Base-by-base conservation (phyloP, 2,329 filamentous ascomycete genomes). In the Trichoderma polysporum region DNA sequence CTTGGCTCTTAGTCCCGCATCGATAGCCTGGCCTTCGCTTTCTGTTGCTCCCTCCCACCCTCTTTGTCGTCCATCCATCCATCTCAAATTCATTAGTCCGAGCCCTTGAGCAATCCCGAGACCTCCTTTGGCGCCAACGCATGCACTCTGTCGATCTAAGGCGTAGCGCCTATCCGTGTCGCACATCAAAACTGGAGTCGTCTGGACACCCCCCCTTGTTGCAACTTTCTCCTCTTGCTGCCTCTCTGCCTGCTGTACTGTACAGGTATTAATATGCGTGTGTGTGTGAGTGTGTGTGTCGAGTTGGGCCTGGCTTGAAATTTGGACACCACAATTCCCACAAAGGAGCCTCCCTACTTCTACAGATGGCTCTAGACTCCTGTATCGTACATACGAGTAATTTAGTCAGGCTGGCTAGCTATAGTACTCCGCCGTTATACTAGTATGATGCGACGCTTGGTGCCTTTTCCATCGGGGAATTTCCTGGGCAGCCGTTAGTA, bases 171-270 rank as follows among this genome's bases (percentile, higher is more conserved):
- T 41, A 62, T 62, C 59, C 59, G 59, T 62, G 59, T 62, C 35
- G 59, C 59, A 53, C 59, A 62, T 62, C 59, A 62, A 62, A 62
- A 62, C 59, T 62, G 59, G 59, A 62, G 59, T 62, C 59, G 59
- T 41, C 47, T 62, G 47, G 47, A 33, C 33, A 39, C 37, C 17
- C 31, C 47, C 49, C 59, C 47, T 49, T 49, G 37, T 31, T 12
- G 10, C 17, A 13, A 19, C 19, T 27, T 13, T 62, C 27, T 3
- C 8, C 31, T 50, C 9, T 27, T 60, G 19, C 31, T 54, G 8
- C n/a, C 4, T 35, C 29, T 37, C 29, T 54, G 10, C n/a, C 6
- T 35, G 27, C 19, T 19, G 39, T 41, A 0, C 2, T 8, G 7
- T 19, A 10, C 39, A 19, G 19, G 17, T 13, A n/a, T n/a, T n/a